Base-by-base conservation (phyloP, 495 filamentous ascomycete species). In the Hypoxylon perforatum region DNA sequence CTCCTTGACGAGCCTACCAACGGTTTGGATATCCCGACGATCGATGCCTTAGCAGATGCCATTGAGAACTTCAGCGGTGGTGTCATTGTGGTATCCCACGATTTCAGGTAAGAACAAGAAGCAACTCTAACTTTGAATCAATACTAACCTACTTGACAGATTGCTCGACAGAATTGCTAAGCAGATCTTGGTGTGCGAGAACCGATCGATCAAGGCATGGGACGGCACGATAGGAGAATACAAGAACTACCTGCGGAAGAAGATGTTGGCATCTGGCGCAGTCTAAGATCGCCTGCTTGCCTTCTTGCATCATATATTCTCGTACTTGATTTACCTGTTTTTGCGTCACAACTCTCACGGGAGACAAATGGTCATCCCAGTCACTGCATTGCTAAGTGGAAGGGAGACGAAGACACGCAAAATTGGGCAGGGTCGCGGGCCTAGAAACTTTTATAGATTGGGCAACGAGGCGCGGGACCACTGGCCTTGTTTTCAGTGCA, bases 131-230 rank as follows among this genome's bases (percentile, higher is more conserved):
- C n/a, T 11, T 28, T 3, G 4, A 46, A 33, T 9, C 35, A n/a
- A 47, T 41, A 46, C 73, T 78, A 59, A 77, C 61, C 25, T 33
- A 10, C 14, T 25, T 4, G 45, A 38, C 67, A 94, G 92, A 83
- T 82, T 99, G 65, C 89, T 99, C 61, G 95, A 99, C 85, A 98
- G 97, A 85, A 99, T 99, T 76, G 95, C 95, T 66, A 99, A 98
- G 85, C 93, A 99, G 76, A 99, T 99, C 79, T 87, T 98, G 78
- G 95, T 99, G 35, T 99, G 95, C 81, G 96, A 99, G 80, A 90
- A 98, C 86, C 92, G 91, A 85, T 92, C 92, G 1, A 90, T 98
- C 64, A 87, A 85, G 67, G 80, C 87, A 66, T 99, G 95, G 95
- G 89, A 94, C 48, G 95, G 95, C 65, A 80, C 77, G 25, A 99